Evolutionary conservation across 1,284 basidiomycete genomes (phyloP).

Genomic region (Trametes hirsuta): DNA sequence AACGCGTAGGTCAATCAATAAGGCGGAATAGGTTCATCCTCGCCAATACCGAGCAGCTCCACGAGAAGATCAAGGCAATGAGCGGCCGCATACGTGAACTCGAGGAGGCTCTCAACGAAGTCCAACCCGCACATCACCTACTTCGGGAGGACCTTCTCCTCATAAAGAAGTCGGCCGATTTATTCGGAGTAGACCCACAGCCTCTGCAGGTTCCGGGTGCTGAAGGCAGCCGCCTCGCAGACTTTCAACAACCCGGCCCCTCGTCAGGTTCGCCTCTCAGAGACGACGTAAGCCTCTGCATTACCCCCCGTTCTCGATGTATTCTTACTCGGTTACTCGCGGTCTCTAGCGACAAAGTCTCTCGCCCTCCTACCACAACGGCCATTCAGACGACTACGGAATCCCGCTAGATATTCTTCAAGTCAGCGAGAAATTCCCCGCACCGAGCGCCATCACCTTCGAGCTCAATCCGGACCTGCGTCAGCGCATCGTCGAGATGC

Average conservation of each 20-base stretch:
- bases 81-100: constrained; percentile 65
- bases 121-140: constrained; percentile 65
- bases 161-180: constrained; percentile 36
- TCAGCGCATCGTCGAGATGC: constrained; percentile 57
- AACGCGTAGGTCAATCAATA: background rate
- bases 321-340: background rate
- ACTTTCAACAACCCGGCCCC: constrained; percentile 21
- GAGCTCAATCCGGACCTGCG: constrained; percentile 54
- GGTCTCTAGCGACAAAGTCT: constrained; percentile 14
- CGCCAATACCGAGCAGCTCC: constrained; percentile 74
- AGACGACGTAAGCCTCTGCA: constrained; percentile 10
- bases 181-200: constrained; percentile 35
- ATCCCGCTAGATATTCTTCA: constrained; percentile 58
- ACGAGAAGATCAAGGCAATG: constrained; percentile 63
- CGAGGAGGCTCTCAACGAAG: constrained; percentile 61
- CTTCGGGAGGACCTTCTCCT: constrained; percentile 56
- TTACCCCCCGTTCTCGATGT: constrained; percentile 11
- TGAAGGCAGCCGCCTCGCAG: constrained; percentile 30
- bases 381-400: constrained; percentile 42
- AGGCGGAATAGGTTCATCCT: constrained; percentile 56
- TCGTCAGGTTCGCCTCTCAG: constrained; percentile 33
- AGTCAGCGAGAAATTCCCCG: constrained; percentile 64
- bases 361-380: constrained; percentile 14
- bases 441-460: constrained; percentile 52
- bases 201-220: constrained; percentile 1